Percentiles rank a stretch among this genome's conserved stretches.
Conservation (phyloP, 176 grass and related monocot genomes). For the Puya raimondii region DNA sequence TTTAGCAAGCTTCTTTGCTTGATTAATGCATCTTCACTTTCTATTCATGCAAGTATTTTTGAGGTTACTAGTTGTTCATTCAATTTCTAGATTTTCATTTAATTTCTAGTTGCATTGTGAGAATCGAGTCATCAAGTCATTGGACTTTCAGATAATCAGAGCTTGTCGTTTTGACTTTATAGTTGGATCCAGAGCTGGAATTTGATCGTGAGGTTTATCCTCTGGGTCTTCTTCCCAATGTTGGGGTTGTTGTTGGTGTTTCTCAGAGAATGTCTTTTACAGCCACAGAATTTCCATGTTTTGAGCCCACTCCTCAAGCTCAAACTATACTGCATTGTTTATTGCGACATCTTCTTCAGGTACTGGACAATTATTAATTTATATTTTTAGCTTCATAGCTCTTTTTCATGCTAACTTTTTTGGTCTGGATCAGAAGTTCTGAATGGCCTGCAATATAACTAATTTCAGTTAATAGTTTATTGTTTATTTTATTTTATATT, state of each 20-base stretch:
- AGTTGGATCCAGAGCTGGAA: conserved; percentile 98
- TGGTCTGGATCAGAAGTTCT: neutral
- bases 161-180: conserved; percentile 28
- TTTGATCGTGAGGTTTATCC: conserved; percentile 98
- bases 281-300: conserved; percentile 89
- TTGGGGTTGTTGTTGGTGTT: conserved; percentile 88
- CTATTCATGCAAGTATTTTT: too few species aligned
- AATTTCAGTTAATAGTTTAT: too few species aligned
- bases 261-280: conserved; percentile 95
- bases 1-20: too few species aligned
- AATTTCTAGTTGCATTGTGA: neutral
- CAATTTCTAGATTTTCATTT: neutral
- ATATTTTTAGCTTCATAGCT: neutral
- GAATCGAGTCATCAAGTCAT: neutral
- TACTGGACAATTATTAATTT: conserved; percentile 17
- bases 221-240: conserved; percentile 95
- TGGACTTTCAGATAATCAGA: neutral
- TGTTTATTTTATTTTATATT: too few species aligned
- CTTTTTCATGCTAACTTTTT: neutral
- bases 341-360: conserved; percentile 94
- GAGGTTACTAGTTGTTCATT: neutral
- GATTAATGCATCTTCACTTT: too few species aligned
- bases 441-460: too few species aligned
- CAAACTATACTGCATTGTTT: conserved; percentile 99
- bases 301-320: conserved; percentile 92